Evolutionary conservation across 1,284 basidiomycete species (phyloP), one percentile per base, ranked within the genome.

Genomic region (Caloboletus inedulis): DNA sequence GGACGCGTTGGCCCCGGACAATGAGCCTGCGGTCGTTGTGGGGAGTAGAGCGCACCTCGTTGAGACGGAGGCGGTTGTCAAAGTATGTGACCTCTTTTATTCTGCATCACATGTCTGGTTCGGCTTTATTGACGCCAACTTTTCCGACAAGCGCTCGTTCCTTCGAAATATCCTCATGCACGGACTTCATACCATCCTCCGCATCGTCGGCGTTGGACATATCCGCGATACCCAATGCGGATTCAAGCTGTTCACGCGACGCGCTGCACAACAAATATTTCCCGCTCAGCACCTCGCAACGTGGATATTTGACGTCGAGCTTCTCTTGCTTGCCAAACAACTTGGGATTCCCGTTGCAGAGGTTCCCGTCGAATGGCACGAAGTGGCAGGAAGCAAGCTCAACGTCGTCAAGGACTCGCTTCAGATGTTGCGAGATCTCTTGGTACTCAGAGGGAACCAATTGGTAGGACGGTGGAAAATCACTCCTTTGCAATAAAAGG

Each of bases 261-360:
- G 77, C 6, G 87, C 92, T 0, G 92, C 92, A 8, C 80, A 77
- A 43, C 77, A 81, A 50, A 84, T 97, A 52, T 97, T 96, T 69
- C 91, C 92, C 1, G 77, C 77, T 3, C 86, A 94, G 62, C 91
- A 91, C 61, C 83, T 94, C 18, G 74, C 84, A 12, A 88, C 88
- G 0, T 97, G 94, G 94, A 94, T 96, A 65, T 97, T 97, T 63
- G 94, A 97, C 68, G 94, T 96, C 49, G 94, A 97, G 68, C 79
- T 97, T 3, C 76, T 97, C n/a, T 76, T 96, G n/a, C 78, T 95
- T 18, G 91, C 94, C 8, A 86, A 91, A 62, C 79, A 85, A 62
- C 72, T 87, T 33, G 64, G 73, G 39, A 84, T 92, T 62, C 88
- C 91, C 3, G 86, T 94, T 3, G 79, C 73, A 4, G 94, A 98